phyloP scores from a whole-genome alignment of 345 rosid genomes.

The Microthlaspi erraticum region DNA sequence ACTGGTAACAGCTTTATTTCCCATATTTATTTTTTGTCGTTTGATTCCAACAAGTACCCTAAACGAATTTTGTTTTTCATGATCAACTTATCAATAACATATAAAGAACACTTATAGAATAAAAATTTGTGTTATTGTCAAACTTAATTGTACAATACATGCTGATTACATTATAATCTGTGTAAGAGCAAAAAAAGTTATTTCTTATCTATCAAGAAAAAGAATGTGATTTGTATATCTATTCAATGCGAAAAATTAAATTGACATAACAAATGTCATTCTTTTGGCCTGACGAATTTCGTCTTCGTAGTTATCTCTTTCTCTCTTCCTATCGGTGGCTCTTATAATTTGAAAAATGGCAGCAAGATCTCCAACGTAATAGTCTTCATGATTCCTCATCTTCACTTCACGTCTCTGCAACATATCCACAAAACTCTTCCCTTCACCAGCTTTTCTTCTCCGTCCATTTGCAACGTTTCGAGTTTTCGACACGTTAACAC shows the following conservation, averaged over 20 bases:
- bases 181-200: neutral
- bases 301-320: slow-evolving; percentile 21
- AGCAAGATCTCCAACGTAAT: slow-evolving; percentile 49
- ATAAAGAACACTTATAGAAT: no score
- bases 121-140: no score
- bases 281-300: slow-evolving; percentile 16
- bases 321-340: slow-evolving; percentile 48
- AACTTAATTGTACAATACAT: no score
- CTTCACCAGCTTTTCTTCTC: neutral
- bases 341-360: slow-evolving; percentile 40
- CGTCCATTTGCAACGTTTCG: neutral
- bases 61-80: no score
- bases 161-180: neutral
- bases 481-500: neutral
- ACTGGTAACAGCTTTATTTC: no score
- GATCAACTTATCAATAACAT: no score
- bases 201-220: neutral
- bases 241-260: neutral
- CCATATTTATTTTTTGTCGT: no score
- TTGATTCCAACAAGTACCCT: no score
- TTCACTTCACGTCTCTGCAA: slow-evolving; percentile 4
- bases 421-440: neutral
- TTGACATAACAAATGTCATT: slow-evolving; percentile 2
- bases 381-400: slow-evolving; percentile 31
- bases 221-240: neutral